Base-by-base conservation (phyloP, 768 basidiomycete genomes). In the Tremella yokohamensis region DNA sequence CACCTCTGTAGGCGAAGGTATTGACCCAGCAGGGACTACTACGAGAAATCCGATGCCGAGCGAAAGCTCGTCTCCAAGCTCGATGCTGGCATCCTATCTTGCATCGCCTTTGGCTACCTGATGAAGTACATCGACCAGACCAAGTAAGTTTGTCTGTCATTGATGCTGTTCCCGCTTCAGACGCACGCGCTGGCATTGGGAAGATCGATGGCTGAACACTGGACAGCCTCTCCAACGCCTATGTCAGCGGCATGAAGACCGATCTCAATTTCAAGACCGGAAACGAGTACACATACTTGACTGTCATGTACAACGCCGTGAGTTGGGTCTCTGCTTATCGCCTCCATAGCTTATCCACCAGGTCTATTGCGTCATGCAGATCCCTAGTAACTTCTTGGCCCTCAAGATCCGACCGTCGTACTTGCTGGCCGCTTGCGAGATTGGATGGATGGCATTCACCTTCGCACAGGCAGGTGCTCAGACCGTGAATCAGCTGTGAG, bases 391-490 rank as follows among this genome's bases (percentile, higher is more conserved):
- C 54, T 29, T 63, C 16, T 20, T 60, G 15, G 58, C 50, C 18
- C 39, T 60, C 0, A 60, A 60, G 24, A 50, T 63, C 13, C 58
- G 58, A 19, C 62, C 62, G 3, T 48, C 40, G 2, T 45, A 19
- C 40, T 38, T 26, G n/a, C 34, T 63, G 4, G 20, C 45, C 24
- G 34, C 22, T 12, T 64, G 59, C 45, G 63, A 64, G 48, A 11
- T 64, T 4, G 63, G 59, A 6, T 64, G 63, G 63, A 40, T 39
- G 1, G 52, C 51, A 20, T 65, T 65, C 53, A 65, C 61, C 26
- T 64, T 65, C 51, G 61, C 61, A 25, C 64, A 65, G 53, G 64
- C 64, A 11, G 60, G 42, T 12, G 64, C 64, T 13, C 47, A 62
- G 29, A 59, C 25, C 25, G n/a, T 45, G 1, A 19, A 56, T 2